Percentiles rank a stretch among this genome's conserved stretches.
Conservation (phyloP, 495 filamentous ascomycete species). For the Trichoderma gamsii region DNA sequence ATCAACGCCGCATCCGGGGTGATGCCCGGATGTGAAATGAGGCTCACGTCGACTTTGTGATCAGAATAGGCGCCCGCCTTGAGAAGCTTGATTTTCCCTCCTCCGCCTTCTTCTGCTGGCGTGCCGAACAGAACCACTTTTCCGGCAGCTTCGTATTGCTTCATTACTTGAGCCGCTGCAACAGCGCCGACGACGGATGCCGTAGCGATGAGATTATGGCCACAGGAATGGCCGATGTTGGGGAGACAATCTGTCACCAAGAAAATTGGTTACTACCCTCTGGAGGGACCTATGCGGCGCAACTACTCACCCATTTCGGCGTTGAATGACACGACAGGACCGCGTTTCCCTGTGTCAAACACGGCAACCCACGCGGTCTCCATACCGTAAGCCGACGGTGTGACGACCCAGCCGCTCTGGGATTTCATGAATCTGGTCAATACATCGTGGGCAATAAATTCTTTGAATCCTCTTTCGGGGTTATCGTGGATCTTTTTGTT, state of each 20-base stretch:
- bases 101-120: slow-evolving; percentile 64
- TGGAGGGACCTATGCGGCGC: not conserved
- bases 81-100: slow-evolving; percentile 62
- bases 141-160: slow-evolving; percentile 43
- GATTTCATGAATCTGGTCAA: slow-evolving; percentile 50
- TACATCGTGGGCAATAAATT: slow-evolving; percentile 52
- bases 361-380: slow-evolving; percentile 53
- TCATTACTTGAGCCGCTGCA: slow-evolving; percentile 47
- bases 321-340: slow-evolving; percentile 51
- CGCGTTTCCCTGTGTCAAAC: slow-evolving; percentile 40
- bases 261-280: not conserved
- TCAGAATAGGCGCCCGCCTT: slow-evolving; percentile 56
- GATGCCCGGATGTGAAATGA: slow-evolving; percentile 56
- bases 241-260: slow-evolving; percentile 47
- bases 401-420: slow-evolving; percentile 50
- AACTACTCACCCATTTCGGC: slow-evolving; percentile 46
- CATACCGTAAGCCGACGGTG: slow-evolving; percentile 47
- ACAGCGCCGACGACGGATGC: slow-evolving; percentile 55
- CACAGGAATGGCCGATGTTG: slow-evolving; percentile 59
- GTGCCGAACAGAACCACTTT: slow-evolving; percentile 61
- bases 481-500: slow-evolving; percentile 54
- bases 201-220: slow-evolving; percentile 64
- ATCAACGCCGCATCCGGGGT: slow-evolving; percentile 36
- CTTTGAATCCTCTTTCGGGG: slow-evolving; percentile 53
- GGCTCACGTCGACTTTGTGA: slow-evolving; percentile 52